Base-by-base conservation (phyloP, 148 eudicot species). In the Nepenthes mirabilis region DNA sequence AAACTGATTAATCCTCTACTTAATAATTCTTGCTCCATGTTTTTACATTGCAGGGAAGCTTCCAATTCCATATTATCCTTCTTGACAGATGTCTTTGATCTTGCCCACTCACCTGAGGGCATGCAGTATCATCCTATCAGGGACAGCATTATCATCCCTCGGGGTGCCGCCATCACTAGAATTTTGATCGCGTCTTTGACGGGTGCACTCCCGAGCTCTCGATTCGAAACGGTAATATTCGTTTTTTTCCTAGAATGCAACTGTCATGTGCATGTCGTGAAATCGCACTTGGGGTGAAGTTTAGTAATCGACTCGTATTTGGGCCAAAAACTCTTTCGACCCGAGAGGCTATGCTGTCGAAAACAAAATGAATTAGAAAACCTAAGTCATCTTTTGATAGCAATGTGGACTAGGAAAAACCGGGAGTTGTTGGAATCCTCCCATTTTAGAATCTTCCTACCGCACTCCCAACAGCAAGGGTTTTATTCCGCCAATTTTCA, bases 151-250 rank as follows among this genome's bases (percentile, higher is more conserved):
- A 74, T 94, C 47, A 65, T 94, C 57, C 99, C 99, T 33, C 79
- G 97, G 63, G 97, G 99, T 50, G 43, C 93, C 36, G 79, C 68
- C 54, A 67, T 94, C 68, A 75, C 97, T 76, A 73, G 99, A 76
- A 79, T 94, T 59, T 73, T 94, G 66, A 76, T 94, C 56, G 99
- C 97, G 37, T 80, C 87, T 40, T 58, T 90, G 45, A 81, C 97
- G 2, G 99, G 99, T 74, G 99, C 99, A 52, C 95, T 94, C 47
- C 97, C 99, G 69, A 84, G 81, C 71, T 89, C 95, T 48, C 85
- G 97, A 68, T 68, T 94, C 56, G 99, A 94, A 68, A 74, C 80
- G 55, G 99, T 94, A 78, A 32, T 50, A 36, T 36, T 49, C 23
- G 34, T 51, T 9, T 45, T 40, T 56, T 32, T 11, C 13, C 4